phyloP scores from a whole-genome alignment of 768 basidiomycete species.

The Chiua virens region DNA sequence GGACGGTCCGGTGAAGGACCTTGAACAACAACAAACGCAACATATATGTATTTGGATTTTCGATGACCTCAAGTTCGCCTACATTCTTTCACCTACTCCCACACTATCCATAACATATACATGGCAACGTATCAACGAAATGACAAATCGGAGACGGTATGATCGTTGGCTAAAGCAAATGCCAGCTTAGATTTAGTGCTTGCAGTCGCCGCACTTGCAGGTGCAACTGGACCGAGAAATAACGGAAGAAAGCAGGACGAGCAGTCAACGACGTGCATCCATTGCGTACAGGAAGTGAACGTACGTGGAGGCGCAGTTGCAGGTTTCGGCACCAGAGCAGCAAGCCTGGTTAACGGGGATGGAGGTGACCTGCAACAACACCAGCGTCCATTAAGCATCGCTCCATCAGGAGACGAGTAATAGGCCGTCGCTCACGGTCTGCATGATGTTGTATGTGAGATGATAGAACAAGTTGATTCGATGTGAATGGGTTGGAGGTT shows the following conservation, averaged over 20 bases:
- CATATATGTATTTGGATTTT: no score
- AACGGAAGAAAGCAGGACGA: no score
- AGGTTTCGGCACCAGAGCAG: background rate
- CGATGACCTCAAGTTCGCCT: no score
- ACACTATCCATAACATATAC: no score
- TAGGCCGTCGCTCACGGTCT: constrained; percentile 13
- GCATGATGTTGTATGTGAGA: background rate
- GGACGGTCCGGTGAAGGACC: no score
- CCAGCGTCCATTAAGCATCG: background rate
- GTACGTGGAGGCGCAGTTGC: constrained; percentile 14
- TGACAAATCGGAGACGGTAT: no score
- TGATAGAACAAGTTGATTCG: no score
- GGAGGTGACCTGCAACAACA: background rate
- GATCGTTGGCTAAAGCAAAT: no score
- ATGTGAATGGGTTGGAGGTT: no score
- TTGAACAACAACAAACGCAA: no score
- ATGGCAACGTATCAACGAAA: no score
- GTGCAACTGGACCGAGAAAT: background rate
- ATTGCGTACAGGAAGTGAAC: background rate
- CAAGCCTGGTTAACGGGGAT: background rate
- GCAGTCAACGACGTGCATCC: background rate
- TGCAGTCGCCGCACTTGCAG: constrained; percentile 17
- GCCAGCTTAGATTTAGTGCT: constrained; percentile 6
- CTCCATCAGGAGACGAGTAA: background rate
- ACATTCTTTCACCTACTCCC: no score